phyloP scores from a whole-genome alignment of 495 filamentous ascomycete species.

The Talaromyces borbonicus region DNA sequence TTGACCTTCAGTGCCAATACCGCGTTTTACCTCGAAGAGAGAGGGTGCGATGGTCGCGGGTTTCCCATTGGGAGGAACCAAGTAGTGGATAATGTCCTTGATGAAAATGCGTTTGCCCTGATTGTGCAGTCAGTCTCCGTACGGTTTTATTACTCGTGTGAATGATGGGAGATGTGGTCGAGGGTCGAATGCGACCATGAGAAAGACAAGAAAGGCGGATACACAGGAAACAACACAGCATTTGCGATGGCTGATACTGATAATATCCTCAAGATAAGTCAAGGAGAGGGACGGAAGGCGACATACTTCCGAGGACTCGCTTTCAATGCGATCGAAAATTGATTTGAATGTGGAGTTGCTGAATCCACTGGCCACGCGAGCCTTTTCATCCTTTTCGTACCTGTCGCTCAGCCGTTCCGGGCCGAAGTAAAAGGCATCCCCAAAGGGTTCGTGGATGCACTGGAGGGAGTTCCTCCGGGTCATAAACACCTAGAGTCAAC shows the following conservation, averaged over 20 bases:
- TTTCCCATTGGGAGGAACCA: constrained; percentile 64
- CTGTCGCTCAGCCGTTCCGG: constrained; percentile 72
- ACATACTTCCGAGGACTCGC: constrained; percentile 56
- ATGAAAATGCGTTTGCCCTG: constrained; percentile 80
- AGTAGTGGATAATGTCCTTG: constrained; percentile 92
- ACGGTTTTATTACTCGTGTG: constrained; percentile 1
- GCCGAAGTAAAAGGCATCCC: constrained; percentile 92
- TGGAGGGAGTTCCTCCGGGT: constrained; percentile 67
- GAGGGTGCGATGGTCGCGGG: constrained; percentile 66
- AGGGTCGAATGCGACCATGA: neutral
- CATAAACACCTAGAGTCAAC: constrained; percentile 77
- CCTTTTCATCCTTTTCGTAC: constrained; percentile 63
- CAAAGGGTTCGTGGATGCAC: constrained; percentile 91
- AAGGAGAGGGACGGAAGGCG: constrained; percentile 18
- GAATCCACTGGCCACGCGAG: constrained; percentile 64
- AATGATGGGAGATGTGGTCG: neutral
- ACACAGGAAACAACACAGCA: too few relatives aligned
- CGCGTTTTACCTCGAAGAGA: constrained; percentile 50
- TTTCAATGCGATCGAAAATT: constrained; percentile 61
- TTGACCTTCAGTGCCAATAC: constrained; percentile 43
- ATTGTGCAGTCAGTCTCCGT: constrained; percentile 26
- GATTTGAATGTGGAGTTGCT: constrained; percentile 62
- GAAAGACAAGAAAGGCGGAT: constrained; percentile 4
- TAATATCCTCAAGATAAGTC: constrained; percentile 6
- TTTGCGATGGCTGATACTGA: too few relatives aligned